Evolutionary conservation across 768 basidiomycete genomes (phyloP), one percentile per base, ranked within the genome.

Genomic region (Lactarius quietus): DNA sequence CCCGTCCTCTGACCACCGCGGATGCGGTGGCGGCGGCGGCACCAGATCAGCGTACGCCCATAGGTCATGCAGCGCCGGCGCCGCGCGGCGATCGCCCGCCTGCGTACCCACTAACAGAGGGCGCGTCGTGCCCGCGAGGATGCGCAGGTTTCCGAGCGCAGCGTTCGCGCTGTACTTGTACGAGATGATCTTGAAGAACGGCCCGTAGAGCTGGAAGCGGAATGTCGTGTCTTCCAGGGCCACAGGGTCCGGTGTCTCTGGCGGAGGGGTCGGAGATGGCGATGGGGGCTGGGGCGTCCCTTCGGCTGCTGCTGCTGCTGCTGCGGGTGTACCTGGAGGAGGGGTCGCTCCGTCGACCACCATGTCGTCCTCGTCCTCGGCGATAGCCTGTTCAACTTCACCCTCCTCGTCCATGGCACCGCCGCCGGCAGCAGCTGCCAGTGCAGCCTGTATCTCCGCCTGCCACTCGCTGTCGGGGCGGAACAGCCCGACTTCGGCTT

Each of bases 141-240:
- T 62, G 38, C 62, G 68, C 36, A 68, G 53, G 3, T 15, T 14
- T 26, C 65, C 59, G 3, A 61, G 56, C 31, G 53, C 36, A n/a
- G 36, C 45, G 18, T 65, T 57, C 20, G 58, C 67, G 35, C 59
- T 61, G 45, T 61, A 53, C 51, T 61, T 66, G 59, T 66, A 66
- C 33, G 59, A 61, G 59, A 66, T 57, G 60, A 66, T 66, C 59
- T 66, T 66, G 59, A 68, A 66, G 60, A 58, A 61, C 8, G 64
- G 59, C 0, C 67, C 67, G 56, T 65, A 65, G n/a, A 68, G 35
- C 55, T 67, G 66, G 65, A 67, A 68, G 45, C 68, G 68, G 57
- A 68, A 68, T 18, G 68, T 67, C 36, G 68, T 68, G 55, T 67
- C 65, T 6, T 35, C 45, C 35, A 68, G 43, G 5, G 61, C 65